phyloP scores from a whole-genome alignment of 176 grass and related monocot genomes.

The Aegilops tauschii region DNA sequence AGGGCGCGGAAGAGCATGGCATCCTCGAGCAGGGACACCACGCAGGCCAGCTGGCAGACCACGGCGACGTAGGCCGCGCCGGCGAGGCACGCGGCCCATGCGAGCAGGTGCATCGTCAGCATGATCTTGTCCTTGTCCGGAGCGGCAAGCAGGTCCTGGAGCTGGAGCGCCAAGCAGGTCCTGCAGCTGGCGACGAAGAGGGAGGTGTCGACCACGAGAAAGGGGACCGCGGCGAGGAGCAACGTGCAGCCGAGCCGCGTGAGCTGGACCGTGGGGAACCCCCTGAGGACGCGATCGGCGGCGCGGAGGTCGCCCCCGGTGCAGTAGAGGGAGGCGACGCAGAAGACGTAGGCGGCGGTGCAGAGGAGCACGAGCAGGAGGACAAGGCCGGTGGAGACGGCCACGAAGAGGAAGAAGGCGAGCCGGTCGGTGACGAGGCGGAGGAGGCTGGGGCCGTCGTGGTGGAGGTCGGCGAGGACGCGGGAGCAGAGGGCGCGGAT shows the following conservation, averaged over 20 bases:
- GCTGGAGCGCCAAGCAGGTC: neutral
- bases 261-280: neutral
- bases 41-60: too few species aligned
- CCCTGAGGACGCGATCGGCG: neutral
- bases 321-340: neutral
- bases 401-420: neutral
- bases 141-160: neutral
- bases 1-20: too few species aligned
- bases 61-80: too few species aligned
- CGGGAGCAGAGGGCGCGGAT: neutral
- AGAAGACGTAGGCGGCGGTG: neutral
- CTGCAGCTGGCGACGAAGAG: neutral
- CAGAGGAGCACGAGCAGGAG: neutral
- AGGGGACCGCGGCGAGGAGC: neutral
- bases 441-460: neutral
- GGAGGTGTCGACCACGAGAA: neutral
- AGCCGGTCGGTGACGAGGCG: neutral
- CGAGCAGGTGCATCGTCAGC: too few species aligned
- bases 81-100: too few species aligned
- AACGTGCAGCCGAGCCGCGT: neutral
- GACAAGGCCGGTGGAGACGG: neutral
- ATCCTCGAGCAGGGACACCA: too few species aligned
- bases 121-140: too few species aligned
- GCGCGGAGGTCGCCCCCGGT: neutral
- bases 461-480: neutral